Percentiles rank a stretch among this genome's conserved stretches.
These are phyloP conservation scores for Rhizopus stolonifer DNA, from an alignment of 371 early-diverging fungal genomes.

Conservation along the genomic window DNA sequence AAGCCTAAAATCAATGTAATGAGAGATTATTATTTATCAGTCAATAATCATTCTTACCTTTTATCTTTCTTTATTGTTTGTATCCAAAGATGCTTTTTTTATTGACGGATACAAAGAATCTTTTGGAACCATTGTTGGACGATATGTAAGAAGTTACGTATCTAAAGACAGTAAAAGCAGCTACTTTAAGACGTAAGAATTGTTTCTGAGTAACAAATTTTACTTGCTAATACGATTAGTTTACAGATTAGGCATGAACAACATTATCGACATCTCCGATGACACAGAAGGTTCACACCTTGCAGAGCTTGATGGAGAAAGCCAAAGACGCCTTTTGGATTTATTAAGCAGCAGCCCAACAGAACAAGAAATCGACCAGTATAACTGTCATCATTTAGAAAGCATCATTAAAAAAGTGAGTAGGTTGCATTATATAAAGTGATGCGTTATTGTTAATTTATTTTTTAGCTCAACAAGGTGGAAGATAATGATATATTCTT, in stretches of 20 bases:
- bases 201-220: slow-evolving; percentile 10
- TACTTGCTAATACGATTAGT: slow-evolving; percentile 11
- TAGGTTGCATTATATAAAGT: slow-evolving; percentile 7
- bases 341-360: slow-evolving; percentile 12
- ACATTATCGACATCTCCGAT: slow-evolving; percentile 12
- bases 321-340: slow-evolving; percentile 7
- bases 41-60: slow-evolving; percentile 15
- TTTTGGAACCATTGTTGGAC: slow-evolving; percentile 14
- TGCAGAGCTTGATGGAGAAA: slow-evolving; percentile 10
- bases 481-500: slow-evolving; percentile 14
- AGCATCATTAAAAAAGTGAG: slow-evolving; percentile 9
- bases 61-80: slow-evolving; percentile 11
- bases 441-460: slow-evolving; percentile 6
- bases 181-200: slow-evolving; percentile 15
- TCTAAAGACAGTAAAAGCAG: slow-evolving; percentile 4
- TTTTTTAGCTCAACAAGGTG: slow-evolving; percentile 12
- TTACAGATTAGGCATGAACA: slow-evolving; percentile 15
- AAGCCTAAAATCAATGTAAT: slow-evolving; percentile 12
- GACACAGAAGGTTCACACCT: slow-evolving; percentile 8
- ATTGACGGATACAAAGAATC: slow-evolving; percentile 19
- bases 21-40: slow-evolving; percentile 13
- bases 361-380: slow-evolving; percentile 10
- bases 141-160: slow-evolving; percentile 17
- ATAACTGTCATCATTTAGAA: slow-evolving; percentile 7
- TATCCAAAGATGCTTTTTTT: slow-evolving; percentile 11